Evolutionary conservation across 1,139 yeast species (phyloP).

Genomic region (Entelexis paramagnoliae): DNA sequence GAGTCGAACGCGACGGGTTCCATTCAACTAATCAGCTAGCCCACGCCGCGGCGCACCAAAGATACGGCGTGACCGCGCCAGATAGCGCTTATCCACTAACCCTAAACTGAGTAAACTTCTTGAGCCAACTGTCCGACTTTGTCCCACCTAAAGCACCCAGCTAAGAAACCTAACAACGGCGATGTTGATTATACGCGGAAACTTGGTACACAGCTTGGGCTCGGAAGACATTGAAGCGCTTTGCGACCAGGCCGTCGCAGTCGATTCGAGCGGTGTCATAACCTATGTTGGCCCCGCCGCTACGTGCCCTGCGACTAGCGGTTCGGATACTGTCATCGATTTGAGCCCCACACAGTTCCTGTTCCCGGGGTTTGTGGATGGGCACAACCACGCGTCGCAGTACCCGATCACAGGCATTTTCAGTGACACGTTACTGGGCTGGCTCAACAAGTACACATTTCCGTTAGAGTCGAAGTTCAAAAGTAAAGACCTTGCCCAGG

Average conservation of each 20-base stretch:
- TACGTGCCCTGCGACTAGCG: background rate
- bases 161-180: background rate
- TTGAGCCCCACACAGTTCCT: conserved; percentile 35
- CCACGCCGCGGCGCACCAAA: too few relatives aligned
- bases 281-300: conserved; percentile 32
- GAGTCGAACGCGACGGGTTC: too few relatives aligned
- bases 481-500: conserved; percentile 44
- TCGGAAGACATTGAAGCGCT: conserved; percentile 42
- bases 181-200: conserved; percentile 17
- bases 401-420: conserved; percentile 91
- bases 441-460: conserved; percentile 82
- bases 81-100: background rate
- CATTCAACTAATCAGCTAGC: too few relatives aligned
- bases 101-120: background rate
- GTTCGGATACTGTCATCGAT: conserved; percentile 17
- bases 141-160: too few relatives aligned
- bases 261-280: conserved; percentile 42
- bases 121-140: too few relatives aligned
- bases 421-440: conserved; percentile 76
- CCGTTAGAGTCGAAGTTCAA: conserved; percentile 62
- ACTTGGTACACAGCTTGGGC: conserved; percentile 19
- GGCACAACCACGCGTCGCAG: conserved; percentile 95
- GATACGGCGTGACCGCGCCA: too few relatives aligned
- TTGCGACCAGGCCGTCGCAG: conserved; percentile 45
- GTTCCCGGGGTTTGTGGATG: conserved; percentile 88